Evolutionary conservation across 495 filamentous ascomycete species (phyloP).

Genomic region (Penicillium roqueforti): DNA sequence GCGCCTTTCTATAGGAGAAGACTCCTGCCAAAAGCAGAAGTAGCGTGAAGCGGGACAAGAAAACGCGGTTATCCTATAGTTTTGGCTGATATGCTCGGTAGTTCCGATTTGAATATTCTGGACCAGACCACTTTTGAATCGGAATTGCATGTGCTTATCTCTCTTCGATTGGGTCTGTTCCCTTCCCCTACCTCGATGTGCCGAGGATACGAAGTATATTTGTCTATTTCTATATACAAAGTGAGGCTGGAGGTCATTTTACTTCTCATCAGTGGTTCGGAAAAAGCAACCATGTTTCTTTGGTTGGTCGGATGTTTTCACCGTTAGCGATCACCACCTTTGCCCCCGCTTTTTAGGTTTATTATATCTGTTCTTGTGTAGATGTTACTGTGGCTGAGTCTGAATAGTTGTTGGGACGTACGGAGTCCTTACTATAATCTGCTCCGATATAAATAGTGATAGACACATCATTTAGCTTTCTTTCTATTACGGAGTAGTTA

Average conservation of each 20-base stretch:
- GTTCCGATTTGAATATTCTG: not conserved
- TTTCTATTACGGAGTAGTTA: no score
- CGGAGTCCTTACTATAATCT: no score
- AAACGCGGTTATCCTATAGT: not conserved
- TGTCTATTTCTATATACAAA: not conserved
- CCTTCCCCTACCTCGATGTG: not conserved
- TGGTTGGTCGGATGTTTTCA: not conserved
- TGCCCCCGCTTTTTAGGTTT: not conserved
- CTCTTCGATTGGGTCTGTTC: not conserved
- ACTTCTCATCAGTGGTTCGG: not conserved
- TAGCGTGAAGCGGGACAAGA: not conserved
- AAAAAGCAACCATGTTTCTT: conserved; percentile 4
- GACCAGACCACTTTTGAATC: not conserved
- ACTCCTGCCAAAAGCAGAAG: not conserved
- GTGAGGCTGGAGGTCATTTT: not conserved
- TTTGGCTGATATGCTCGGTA: not conserved
- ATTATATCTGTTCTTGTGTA: no score
- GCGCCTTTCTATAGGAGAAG: not conserved
- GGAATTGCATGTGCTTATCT: not conserved
- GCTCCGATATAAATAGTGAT: no score
- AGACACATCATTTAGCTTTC: no score
- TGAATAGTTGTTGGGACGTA: no score
- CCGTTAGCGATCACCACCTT: not conserved
- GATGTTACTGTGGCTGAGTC: no score
- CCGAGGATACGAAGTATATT: not conserved